Percentiles rank a stretch among this genome's conserved stretches.
Evolutionary conservation across 805 yeast species (phyloP).

Genomic region (Candida cerambycidarum): DNA sequence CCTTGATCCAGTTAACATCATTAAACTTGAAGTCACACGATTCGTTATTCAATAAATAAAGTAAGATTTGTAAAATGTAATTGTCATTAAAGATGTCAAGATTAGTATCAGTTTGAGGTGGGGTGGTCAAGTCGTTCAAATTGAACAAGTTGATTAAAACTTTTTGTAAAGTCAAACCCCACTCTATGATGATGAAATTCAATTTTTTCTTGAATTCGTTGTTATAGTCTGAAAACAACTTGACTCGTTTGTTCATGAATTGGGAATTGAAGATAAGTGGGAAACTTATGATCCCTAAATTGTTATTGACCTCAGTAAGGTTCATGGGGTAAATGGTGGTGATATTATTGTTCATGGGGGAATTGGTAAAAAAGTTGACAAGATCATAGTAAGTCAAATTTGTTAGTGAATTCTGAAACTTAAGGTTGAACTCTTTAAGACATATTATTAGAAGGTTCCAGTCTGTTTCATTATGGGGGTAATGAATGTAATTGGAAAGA

Average conservation of each 20-base stretch:
- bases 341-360: slow-evolving; percentile 9
- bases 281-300: slow-evolving; percentile 50
- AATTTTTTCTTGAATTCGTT: slow-evolving; percentile 26
- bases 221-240: slow-evolving; percentile 20
- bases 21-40: slow-evolving; percentile 12
- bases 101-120: slow-evolving; percentile 10
- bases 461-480: slow-evolving; percentile 36
- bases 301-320: slow-evolving; percentile 41
- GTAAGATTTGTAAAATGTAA: slow-evolving; percentile 28
- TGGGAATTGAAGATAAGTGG: slow-evolving; percentile 45
- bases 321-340: slow-evolving; percentile 1
- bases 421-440: slow-evolving; percentile 44
- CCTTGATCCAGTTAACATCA: slow-evolving; percentile 9
- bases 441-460: slow-evolving; percentile 49
- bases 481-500: slow-evolving; percentile 45
- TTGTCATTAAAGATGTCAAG: slow-evolving; percentile 21
- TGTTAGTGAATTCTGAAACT: slow-evolving; percentile 13
- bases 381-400: background rate
- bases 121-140: slow-evolving; percentile 11
- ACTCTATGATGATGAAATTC: slow-evolving; percentile 39
- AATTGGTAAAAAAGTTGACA: background rate
- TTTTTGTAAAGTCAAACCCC: slow-evolving; percentile 46
- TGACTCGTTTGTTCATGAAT: slow-evolving; percentile 26
- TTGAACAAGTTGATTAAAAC: slow-evolving; percentile 30
- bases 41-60: slow-evolving; percentile 21